Base-by-base conservation (phyloP, 2,329 filamentous ascomycete species). In the Colletotrichum sojae region DNA sequence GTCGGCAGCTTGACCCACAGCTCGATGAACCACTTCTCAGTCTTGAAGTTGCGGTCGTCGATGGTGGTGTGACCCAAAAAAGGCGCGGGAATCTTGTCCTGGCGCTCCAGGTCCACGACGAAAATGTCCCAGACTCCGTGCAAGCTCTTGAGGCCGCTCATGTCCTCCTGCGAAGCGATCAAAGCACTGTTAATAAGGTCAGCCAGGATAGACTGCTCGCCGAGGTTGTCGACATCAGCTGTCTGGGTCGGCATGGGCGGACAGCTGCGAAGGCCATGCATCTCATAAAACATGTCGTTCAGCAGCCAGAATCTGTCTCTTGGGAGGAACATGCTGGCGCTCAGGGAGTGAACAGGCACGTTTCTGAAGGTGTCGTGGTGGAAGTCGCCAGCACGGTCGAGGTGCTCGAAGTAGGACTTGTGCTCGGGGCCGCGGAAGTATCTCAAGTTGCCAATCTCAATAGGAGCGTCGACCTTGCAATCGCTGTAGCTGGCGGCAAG, bases 271-370 rank as follows among this genome's bases (percentile, higher is more conserved):
- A 46, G 73, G 9, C 74, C 72, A 1, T 75, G 75, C 46, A 78
- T 76, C 46, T 73, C 71, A n/a, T 74, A 69, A 20, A 65, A 68
- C 53, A 71, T 64, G 55, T 75, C 69, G 43, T 66, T 65, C n/a
- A 73, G 20, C 54, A 72, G 58, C 60, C 85, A 85, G 46, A 88
- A 80, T 67, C 83, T 82, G 64, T 80, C 81, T 67, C 83, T 84
- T 4, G 85, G 83, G 5, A 86, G 75, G 66, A 89, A 86, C 78
- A 89, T 83, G 69, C 81, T 85, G 57, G 87, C 83, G 53, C 84
- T 86, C 25, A 88, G 77, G n/a, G 85, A 88, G 70, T 87, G 85
- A 12, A 88, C 80, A 13, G 84, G 83, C 16, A 85, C 82, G 64
- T 86, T 84, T 16, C 81, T 81, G 67, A 83, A 81, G 12, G 82